Evolutionary conservation across 352 stramenopile species (phyloP).

Genomic region (Pythium phragmiticola): DNA sequence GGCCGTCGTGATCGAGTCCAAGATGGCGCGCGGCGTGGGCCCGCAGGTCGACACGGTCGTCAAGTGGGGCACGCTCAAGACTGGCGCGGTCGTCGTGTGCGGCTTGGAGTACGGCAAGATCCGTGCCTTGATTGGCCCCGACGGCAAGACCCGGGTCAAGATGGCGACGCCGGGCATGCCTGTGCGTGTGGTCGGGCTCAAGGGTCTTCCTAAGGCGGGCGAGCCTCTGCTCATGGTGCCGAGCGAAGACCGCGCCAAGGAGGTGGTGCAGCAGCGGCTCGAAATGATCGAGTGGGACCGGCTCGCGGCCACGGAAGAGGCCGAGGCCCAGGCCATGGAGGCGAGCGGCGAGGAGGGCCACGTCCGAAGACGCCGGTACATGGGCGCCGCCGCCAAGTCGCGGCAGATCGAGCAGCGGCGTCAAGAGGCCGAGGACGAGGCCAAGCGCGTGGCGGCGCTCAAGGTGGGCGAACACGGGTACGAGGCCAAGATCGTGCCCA

Average conservation of each 20-base stretch:
- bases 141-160: slow-evolving; percentile 81
- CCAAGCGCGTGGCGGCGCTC: slow-evolving; percentile 64
- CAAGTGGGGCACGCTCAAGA: slow-evolving; percentile 95
- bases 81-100: slow-evolving; percentile 94
- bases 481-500: slow-evolving; percentile 92
- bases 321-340: slow-evolving; percentile 34
- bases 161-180: slow-evolving; percentile 88
- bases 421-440: slow-evolving; percentile 63
- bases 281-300: slow-evolving; percentile 77
- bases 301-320: slow-evolving; percentile 58
- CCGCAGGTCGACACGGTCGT: slow-evolving; percentile 95
- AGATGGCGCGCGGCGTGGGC: slow-evolving; percentile 93
- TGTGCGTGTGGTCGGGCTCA: slow-evolving; percentile 87
- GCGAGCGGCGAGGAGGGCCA: slow-evolving; percentile 19
- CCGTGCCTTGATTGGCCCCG: slow-evolving; percentile 61
- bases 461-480: slow-evolving; percentile 80
- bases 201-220: slow-evolving; percentile 78
- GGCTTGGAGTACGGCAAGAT: slow-evolving; percentile 95
- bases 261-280: slow-evolving; percentile 68
- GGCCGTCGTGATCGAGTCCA: slow-evolving; percentile 95
- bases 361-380: slow-evolving; percentile 51
- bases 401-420: slow-evolving; percentile 65
- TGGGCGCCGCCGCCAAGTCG: slow-evolving; percentile 56
- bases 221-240: slow-evolving; percentile 72
- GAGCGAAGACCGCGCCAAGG: slow-evolving; percentile 75